Conservation (phyloP, 1,284 basidiomycete species). For the Phellinidium pouzarii region DNA sequence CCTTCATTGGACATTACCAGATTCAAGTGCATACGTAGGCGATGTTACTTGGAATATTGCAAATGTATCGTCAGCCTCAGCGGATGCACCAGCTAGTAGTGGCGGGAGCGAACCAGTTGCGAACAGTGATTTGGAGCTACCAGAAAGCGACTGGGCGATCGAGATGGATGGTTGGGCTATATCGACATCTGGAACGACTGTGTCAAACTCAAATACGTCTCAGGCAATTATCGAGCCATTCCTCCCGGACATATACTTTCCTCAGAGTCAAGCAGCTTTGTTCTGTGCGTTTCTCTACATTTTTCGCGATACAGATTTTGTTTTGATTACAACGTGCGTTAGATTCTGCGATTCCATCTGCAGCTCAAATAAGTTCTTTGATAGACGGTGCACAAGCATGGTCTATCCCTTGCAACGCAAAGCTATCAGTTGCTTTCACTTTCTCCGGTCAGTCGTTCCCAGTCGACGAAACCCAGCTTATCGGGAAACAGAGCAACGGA, state of each 20-base stretch:
- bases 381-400: constrained; percentile 30
- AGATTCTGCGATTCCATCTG: constrained; percentile 28
- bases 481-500: constrained; percentile 26
- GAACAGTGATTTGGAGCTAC: constrained; percentile 14
- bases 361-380: constrained; percentile 22
- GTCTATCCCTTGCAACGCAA: constrained; percentile 34
- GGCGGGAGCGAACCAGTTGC: constrained; percentile 10
- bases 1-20: constrained; percentile 35
- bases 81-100: constrained; percentile 23
- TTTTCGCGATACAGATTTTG: neutral
- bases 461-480: constrained; percentile 30
- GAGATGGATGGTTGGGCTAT: constrained; percentile 33
- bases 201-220: constrained; percentile 22
- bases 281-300: constrained; percentile 30
- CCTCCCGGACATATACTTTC: constrained; percentile 33
- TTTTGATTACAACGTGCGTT: neutral
- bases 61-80: constrained; percentile 19
- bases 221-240: constrained; percentile 32
- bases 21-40: constrained; percentile 28
- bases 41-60: constrained; percentile 28
- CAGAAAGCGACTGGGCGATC: constrained; percentile 30
- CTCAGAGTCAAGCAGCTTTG: constrained; percentile 27
- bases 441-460: constrained; percentile 30
- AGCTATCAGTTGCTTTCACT: constrained; percentile 28
- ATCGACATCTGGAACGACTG: constrained; percentile 17